Evolutionary conservation across 2,329 filamentous ascomycete genomes (phyloP).

Genomic region (Fusarium abutilonis): DNA sequence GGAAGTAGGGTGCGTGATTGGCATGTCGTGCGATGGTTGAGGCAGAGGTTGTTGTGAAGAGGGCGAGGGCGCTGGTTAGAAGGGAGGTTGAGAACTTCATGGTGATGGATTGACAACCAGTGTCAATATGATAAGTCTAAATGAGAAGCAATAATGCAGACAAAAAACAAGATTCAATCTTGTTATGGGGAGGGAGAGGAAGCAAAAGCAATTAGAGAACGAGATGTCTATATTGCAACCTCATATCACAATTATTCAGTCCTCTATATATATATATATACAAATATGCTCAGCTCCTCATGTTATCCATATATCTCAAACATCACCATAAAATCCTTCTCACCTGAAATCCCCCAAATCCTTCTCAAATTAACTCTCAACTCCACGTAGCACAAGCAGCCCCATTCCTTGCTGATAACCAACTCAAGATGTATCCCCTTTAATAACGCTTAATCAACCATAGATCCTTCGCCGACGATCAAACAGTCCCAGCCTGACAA

Average conservation of each 20-base stretch:
- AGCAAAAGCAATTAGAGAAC: neutral
- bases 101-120: slow-evolving; percentile 6
- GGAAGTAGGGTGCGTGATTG: slow-evolving; percentile 10
- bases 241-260: neutral
- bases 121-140: slow-evolving; percentile 1
- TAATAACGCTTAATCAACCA: neutral
- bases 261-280: slow-evolving; percentile 6
- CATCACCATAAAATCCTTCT: slow-evolving; percentile 5
- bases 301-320: neutral
- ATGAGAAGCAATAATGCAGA: neutral
- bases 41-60: slow-evolving; percentile 21
- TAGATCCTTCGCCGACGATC: no score
- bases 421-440: neutral
- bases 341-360: no score
- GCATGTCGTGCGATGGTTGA: no score
- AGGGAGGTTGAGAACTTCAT: slow-evolving; percentile 38
- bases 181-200: neutral
- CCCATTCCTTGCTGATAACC: neutral
- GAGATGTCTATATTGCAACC: no score
- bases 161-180: neutral
- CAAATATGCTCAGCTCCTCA: neutral
- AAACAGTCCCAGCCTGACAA: no score
- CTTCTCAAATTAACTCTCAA: slow-evolving; percentile 27
- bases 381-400: no score
- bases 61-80: slow-evolving; percentile 12